Base-by-base conservation (phyloP, 306 rosid genomes). In the Bauhinia variegata region DNA sequence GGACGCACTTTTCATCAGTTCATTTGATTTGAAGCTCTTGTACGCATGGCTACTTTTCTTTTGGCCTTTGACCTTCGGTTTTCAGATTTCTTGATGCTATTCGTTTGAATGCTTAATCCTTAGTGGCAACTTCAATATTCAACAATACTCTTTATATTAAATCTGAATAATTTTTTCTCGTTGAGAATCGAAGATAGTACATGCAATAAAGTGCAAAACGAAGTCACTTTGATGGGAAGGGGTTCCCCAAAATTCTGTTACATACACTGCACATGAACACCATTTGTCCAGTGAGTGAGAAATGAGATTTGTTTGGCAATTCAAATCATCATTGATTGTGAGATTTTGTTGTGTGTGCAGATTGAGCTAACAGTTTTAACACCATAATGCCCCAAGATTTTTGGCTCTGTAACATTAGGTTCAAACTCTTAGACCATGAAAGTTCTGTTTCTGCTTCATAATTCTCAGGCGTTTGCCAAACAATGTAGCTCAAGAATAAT, bases 21-120 rank as follows among this genome's bases (percentile, higher is more conserved):
- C 28, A 23, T 2, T 23, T 23, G 28, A 23, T 23, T 23, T 23
- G 28, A 23, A 23, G 2, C 28, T 23, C 2, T 54, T 41, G 46
- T 1, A 8, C 7, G 41, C 41, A 36, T 36, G 41, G 9, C 7
- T 36, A 36, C 1, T 6, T 4, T 36, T 36, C 32, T 67, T 34
- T 36, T 34, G 42, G 59, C 16, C 5, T 48, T 63, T 74, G 70
- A 57, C 66, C 50, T 33, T 41, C 19, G 11, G 12, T 48, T 63
- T 42, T 37, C 68, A 74, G 56, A 56, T 46, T 68, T 53, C 60
- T 42, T 36, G 2, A 49, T 11, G 33, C 7, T 12, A 57, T 52
- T 54, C 16, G 11, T 49, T 53, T 51, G 33, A 47, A 47, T 67
- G 23, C 42, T 31, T 60, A 4, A 41, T 41, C 10, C 47, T 9